phyloP scores from a whole-genome alignment of 2,329 filamentous ascomycete species.

The Cercospora sp. region DNA sequence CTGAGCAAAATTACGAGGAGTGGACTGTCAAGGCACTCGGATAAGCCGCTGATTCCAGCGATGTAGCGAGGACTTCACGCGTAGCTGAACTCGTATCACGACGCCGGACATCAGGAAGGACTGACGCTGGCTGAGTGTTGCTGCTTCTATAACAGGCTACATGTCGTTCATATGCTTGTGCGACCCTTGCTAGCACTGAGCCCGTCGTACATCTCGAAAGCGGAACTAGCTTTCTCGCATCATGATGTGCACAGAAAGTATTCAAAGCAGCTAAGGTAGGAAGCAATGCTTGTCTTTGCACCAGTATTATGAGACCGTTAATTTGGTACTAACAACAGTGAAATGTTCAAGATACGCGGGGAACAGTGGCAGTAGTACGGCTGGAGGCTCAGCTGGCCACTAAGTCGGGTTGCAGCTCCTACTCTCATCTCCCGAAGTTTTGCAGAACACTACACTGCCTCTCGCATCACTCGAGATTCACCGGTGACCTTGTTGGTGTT shows the following conservation, averaged over 20 bases:
- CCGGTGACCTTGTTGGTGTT: not conserved
- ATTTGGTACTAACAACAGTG: not conserved
- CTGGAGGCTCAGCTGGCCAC: not conserved
- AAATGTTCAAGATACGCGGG: not conserved
- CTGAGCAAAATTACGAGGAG: not conserved
- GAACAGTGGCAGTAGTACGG: not conserved
- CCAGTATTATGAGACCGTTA: not conserved
- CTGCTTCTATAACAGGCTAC: not conserved
- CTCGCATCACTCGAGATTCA: not conserved
- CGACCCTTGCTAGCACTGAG: not conserved
- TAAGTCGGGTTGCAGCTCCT: not conserved
- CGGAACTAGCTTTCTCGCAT: not conserved
- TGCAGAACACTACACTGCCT: not conserved
- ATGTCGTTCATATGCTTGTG: not conserved
- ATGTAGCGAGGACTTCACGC: not conserved
- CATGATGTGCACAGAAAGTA: not conserved
- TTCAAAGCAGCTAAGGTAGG: not conserved
- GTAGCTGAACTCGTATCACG: not conserved
- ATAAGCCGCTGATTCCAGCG: not conserved
- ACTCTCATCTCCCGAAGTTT: not conserved
- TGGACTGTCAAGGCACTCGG: not conserved
- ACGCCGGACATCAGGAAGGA: not conserved
- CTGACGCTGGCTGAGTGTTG: not conserved
- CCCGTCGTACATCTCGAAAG: not conserved
- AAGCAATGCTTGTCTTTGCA: not conserved